phyloP scores from a whole-genome alignment of 2,329 filamentous ascomycete species.

The Sarocladium brachiariae region DNA sequence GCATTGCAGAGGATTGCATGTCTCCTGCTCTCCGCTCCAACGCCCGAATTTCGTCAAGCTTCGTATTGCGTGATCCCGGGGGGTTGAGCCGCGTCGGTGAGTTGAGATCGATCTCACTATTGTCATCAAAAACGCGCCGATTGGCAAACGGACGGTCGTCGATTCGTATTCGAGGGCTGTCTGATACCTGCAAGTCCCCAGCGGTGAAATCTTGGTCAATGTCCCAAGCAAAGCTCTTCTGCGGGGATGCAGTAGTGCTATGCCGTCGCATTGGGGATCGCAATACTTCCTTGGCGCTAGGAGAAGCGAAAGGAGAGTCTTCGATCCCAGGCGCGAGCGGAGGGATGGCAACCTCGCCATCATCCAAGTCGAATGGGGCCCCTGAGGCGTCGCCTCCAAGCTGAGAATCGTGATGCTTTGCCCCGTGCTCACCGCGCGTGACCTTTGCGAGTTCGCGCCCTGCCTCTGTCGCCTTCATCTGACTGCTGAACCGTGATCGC shows the following conservation, averaged over 20 bases:
- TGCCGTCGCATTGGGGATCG: background rate
- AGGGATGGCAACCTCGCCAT: slow-evolving; percentile 21
- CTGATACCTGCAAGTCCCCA: slow-evolving; percentile 46
- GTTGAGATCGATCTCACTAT: slow-evolving; percentile 22
- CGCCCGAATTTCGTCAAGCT: slow-evolving; percentile 37
- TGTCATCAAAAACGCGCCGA: slow-evolving; percentile 25
- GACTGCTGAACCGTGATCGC: slow-evolving; percentile 24
- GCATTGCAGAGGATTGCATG: background rate
- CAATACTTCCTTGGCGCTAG: slow-evolving; percentile 19
- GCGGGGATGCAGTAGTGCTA: slow-evolving; percentile 29
- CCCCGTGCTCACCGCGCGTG: slow-evolving; percentile 1
- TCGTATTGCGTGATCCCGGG: slow-evolving; percentile 31
- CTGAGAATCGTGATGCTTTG: background rate
- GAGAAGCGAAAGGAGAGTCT: slow-evolving; percentile 27
- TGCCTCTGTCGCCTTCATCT: slow-evolving; percentile 5
- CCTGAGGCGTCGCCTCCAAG: slow-evolving; percentile 9
- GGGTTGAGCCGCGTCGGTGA: slow-evolving; percentile 21
- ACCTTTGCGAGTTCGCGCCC: slow-evolving; percentile 7
- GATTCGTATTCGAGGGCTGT: slow-evolving; percentile 45
- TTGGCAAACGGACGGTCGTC: slow-evolving; percentile 28
- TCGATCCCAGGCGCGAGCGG: slow-evolving; percentile 33
- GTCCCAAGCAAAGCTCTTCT: slow-evolving; percentile 49
- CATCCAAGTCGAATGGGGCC: slow-evolving; percentile 20
- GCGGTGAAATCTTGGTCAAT: slow-evolving; percentile 52
- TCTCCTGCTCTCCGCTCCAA: slow-evolving; percentile 23